These are phyloP conservation scores for Naganishia antarctica DNA, from an alignment of 768 basidiomycete genomes.

Conservation along the genomic window DNA sequence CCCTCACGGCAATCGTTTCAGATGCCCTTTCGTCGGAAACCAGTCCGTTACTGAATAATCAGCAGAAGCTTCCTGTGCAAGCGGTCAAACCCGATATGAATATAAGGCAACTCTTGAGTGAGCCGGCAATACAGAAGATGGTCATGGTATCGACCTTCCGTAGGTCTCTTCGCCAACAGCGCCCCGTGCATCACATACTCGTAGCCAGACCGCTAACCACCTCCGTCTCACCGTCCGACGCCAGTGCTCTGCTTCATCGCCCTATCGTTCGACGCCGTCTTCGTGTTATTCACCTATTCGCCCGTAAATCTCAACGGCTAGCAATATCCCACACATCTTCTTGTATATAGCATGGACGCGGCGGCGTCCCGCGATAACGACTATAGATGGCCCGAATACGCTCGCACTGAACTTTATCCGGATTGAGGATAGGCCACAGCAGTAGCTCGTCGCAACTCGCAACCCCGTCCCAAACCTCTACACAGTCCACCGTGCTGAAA, in stretches of 20 bases:
- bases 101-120: background rate
- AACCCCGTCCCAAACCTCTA: constrained; percentile 3
- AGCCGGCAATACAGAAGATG: constrained; percentile 24
- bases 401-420: constrained; percentile 12
- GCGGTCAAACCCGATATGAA: constrained; percentile 5
- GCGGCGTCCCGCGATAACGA: too few species aligned
- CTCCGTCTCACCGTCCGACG: background rate
- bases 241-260: constrained; percentile 30
- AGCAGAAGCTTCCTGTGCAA: background rate
- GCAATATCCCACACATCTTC: constrained; percentile 12
- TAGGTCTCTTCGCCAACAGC: background rate
- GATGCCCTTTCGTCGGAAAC: background rate
- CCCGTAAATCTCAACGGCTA: constrained; percentile 26
- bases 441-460: too few species aligned
- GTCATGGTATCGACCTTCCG: constrained; percentile 27
- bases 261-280: constrained; percentile 32
- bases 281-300: constrained; percentile 33
- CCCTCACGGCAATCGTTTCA: background rate
- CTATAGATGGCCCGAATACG: background rate
- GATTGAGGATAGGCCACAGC: too few species aligned
- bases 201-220: background rate
- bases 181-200: background rate
- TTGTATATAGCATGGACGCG: background rate
- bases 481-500: too few species aligned
- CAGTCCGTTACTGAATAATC: background rate